Conservation (phyloP, 441 rosid genomes). For the Breynia disticha region DNA sequence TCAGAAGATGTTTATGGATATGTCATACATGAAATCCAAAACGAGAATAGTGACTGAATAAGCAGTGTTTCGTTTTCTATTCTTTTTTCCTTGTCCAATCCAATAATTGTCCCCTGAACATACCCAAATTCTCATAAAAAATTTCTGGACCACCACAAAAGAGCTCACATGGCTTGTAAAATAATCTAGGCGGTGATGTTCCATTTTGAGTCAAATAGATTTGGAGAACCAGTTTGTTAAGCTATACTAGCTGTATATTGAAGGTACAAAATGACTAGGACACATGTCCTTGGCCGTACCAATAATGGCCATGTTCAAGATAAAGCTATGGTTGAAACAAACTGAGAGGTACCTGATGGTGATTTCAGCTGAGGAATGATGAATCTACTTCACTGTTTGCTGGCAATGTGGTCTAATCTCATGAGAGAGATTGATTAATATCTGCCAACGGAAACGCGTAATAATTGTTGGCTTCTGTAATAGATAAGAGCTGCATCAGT, state of each 20-base stretch:
- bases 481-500: too few species aligned
- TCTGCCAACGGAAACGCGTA: too few species aligned
- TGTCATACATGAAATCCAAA: background rate
- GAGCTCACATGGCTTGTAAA: too few species aligned
- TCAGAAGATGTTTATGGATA: background rate
- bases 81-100: background rate
- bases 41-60: background rate
- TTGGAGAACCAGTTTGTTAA: background rate
- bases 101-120: background rate
- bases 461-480: too few species aligned
- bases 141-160: background rate
- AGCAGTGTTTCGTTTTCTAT: background rate
- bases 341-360: too few species aligned
- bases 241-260: background rate
- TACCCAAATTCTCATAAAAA: background rate
- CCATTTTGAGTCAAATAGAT: background rate
- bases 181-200: too few species aligned
- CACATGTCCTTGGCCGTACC: slow-evolving; percentile 21
- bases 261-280: slow-evolving; percentile 5
- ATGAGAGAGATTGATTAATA: too few species aligned
- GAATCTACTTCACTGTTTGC: too few species aligned
- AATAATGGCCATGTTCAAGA: slow-evolving; percentile 5
- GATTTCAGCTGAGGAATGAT: too few species aligned
- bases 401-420: too few species aligned
- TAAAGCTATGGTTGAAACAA: too few species aligned